Conservation (phyloP, 177 flowering plant species). For the Vitis hybrid region DNA sequence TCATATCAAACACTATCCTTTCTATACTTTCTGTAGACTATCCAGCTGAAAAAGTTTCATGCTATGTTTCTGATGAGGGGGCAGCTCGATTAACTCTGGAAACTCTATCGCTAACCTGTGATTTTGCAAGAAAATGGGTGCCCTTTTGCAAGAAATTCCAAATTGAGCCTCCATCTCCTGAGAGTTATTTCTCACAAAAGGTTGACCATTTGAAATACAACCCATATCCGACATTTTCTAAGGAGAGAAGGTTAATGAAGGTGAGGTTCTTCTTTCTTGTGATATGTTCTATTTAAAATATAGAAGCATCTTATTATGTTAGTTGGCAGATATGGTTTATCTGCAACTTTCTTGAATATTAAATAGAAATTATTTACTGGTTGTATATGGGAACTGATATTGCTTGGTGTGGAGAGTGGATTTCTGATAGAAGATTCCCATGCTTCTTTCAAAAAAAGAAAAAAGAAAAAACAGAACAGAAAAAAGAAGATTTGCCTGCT, state of each 20-base stretch:
- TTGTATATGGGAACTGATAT: too few relatives aligned
- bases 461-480: too few relatives aligned
- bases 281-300: background rate
- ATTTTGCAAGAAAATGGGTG: constrained; percentile 66
- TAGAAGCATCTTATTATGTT: too few relatives aligned
- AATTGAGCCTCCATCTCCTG: constrained; percentile 69
- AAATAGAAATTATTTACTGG: too few relatives aligned
- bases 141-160: constrained; percentile 58
- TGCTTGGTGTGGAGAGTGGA: too few relatives aligned
- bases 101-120: constrained; percentile 58
- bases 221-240: constrained; percentile 59
- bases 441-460: too few relatives aligned
- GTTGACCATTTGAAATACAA: constrained; percentile 56
- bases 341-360: too few relatives aligned
- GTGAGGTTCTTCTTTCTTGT: constrained; percentile 6
- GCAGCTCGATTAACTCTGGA: constrained; percentile 68
- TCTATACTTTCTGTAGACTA: constrained; percentile 72
- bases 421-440: too few relatives aligned
- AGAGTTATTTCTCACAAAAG: constrained; percentile 56
- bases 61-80: constrained; percentile 75
- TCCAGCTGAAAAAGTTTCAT: constrained; percentile 65
- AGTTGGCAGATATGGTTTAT: too few relatives aligned
- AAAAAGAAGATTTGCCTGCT: too few relatives aligned
- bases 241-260: constrained; percentile 73
- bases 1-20: constrained; percentile 63